Evolutionary conservation across 495 filamentous ascomycete genomes (phyloP).

Genomic region (Trypethelium eluteriae): DNA sequence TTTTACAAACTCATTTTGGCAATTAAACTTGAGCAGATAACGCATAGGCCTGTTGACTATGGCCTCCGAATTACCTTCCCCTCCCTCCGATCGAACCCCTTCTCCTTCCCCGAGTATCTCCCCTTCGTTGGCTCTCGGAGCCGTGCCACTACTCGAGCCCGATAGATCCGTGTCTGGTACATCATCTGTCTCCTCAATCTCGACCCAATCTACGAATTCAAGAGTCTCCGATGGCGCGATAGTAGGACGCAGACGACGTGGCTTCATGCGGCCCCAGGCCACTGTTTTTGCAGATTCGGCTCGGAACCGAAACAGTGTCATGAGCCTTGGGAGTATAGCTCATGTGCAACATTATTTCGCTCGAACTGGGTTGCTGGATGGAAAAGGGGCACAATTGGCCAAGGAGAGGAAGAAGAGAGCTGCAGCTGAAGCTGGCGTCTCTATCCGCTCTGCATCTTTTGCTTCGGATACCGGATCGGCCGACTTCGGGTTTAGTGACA

Average conservation of each 20-base stretch:
- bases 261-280: conserved; percentile 84
- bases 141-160: conserved; percentile 47
- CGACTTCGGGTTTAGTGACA: conserved; percentile 15
- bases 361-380: conserved; percentile 83
- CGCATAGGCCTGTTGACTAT: neutral
- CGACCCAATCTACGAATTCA: conserved; percentile 45
- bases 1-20: neutral
- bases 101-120: conserved; percentile 60
- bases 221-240: conserved; percentile 49
- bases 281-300: conserved; percentile 89
- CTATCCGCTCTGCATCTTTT: conserved; percentile 24
- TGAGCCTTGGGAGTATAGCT: conserved; percentile 92
- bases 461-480: conserved; percentile 21
- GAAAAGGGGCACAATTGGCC: conserved; percentile 78
- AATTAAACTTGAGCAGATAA: neutral
- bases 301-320: conserved; percentile 79
- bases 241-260: conserved; percentile 52
- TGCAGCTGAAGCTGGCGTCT: conserved; percentile 10
- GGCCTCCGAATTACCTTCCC: conserved; percentile 11
- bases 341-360: conserved; percentile 99
- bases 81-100: conserved; percentile 27
- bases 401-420: conserved; percentile 56
- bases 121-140: conserved; percentile 58
- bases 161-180: conserved; percentile 69
- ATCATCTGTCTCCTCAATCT: conserved; percentile 63